phyloP scores from a whole-genome alignment of 208 protist genomes.

The Trypanosoma scelopori region DNA sequence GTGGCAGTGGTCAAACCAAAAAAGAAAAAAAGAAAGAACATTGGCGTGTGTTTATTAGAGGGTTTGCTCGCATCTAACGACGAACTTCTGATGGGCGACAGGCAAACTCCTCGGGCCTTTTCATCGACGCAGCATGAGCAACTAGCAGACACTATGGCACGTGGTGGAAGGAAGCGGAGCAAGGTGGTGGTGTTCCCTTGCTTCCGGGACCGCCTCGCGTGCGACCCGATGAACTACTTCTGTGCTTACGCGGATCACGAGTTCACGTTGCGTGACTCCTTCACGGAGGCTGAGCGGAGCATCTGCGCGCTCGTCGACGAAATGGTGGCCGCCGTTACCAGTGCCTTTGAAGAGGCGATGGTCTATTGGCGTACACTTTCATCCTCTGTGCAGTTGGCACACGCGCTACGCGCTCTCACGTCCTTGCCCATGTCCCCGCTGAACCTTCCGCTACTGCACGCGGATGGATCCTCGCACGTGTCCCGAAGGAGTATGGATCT shows the following conservation, averaged over 20 bases:
- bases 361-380: conserved; percentile 22
- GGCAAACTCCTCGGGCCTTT: not conserved
- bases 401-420: conserved; percentile 34
- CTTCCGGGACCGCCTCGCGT: conserved; percentile 57
- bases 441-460: conserved; percentile 3
- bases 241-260: conserved; percentile 65
- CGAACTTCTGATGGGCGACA: not conserved
- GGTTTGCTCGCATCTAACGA: not conserved
- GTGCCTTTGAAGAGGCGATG: conserved; percentile 24
- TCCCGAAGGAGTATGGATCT: not conserved
- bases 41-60: not conserved
- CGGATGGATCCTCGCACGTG: not conserved
- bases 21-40: too few relatives aligned
- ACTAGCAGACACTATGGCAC: not conserved
- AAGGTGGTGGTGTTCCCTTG: conserved; percentile 53
- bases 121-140: not conserved
- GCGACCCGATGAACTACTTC: conserved; percentile 60
- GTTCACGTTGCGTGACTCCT: conserved; percentile 44
- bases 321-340: conserved; percentile 32
- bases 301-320: conserved; percentile 33
- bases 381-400: conserved; percentile 27
- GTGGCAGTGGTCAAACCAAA: too few relatives aligned
- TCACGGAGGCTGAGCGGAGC: conserved; percentile 37
- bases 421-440: conserved; percentile 24
- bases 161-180: conserved; percentile 2